Conservation (phyloP, 2,329 filamentous ascomycete species). For the Didymella segeticola region DNA sequence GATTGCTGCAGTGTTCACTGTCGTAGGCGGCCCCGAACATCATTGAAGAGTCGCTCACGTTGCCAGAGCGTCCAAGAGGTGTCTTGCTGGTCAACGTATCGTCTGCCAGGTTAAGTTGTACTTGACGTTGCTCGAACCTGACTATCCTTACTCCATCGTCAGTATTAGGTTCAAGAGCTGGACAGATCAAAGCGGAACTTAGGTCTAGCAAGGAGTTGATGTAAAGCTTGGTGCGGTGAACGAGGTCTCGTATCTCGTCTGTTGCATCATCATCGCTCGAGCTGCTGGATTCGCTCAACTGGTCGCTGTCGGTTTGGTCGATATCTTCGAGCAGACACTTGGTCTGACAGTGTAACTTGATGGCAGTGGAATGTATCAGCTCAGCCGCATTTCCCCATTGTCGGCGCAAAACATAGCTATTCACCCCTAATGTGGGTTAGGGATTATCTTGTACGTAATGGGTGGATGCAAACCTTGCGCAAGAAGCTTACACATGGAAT, state of each 20-base stretch:
- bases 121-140: slow-evolving; percentile 16
- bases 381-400: neutral
- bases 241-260: neutral
- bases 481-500: slow-evolving; percentile 17
- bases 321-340: slow-evolving; percentile 15
- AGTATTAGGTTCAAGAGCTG: slow-evolving; percentile 22
- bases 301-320: slow-evolving; percentile 12
- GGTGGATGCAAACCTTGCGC: slow-evolving; percentile 8
- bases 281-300: slow-evolving; percentile 5
- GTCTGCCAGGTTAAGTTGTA: no score
- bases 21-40: no score
- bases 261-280: neutral
- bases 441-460: neutral
- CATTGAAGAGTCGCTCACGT: no score
- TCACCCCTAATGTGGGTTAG: neutral
- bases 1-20: no score
- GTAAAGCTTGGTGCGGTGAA: slow-evolving; percentile 20
- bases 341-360: slow-evolving; percentile 18
- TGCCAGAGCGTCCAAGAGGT: no score
- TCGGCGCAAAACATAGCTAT: neutral
- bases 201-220: slow-evolving; percentile 27
- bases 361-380: slow-evolving; percentile 3
- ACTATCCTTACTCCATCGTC: slow-evolving; percentile 11
- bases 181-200: slow-evolving; percentile 21
- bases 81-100: no score